phyloP scores from a whole-genome alignment of 176 grass and related monocot species.

The Avena eriantha region DNA sequence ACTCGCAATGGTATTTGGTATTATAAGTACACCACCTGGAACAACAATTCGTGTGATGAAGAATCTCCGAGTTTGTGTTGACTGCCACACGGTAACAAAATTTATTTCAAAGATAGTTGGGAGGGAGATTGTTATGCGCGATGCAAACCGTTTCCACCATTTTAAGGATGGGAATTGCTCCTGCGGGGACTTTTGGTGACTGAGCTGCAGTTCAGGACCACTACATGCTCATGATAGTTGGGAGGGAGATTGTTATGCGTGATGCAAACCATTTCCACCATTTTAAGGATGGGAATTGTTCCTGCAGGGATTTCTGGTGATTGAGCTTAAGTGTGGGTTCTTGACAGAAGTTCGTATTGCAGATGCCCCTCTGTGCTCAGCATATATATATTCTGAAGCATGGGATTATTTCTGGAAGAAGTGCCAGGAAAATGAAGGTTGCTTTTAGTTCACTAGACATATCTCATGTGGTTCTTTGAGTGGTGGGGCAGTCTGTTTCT shows the following conservation, averaged over 20 bases:
- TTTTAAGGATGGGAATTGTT: constrained; percentile 77
- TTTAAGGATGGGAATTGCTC: constrained; percentile 80
- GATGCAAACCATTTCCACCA: constrained; percentile 68
- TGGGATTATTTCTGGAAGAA: constrained; percentile 15
- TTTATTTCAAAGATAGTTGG: constrained; percentile 67
- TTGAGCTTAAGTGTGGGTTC: constrained; percentile 7
- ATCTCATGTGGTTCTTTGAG: not conserved
- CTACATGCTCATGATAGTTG: constrained; percentile 44
- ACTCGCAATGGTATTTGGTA: constrained; percentile 76
- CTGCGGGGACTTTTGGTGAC: constrained; percentile 66
- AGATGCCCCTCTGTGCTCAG: not conserved
- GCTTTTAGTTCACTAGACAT: constrained; percentile 1
- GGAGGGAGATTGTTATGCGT: constrained; percentile 64
- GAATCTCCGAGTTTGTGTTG: constrained; percentile 75
- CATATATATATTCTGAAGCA: not conserved
- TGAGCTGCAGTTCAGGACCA: not conserved
- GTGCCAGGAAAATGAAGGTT: constrained; percentile 1
- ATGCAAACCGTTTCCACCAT: constrained; percentile 69
- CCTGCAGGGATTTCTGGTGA: constrained; percentile 60
- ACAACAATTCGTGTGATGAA: constrained; percentile 68
- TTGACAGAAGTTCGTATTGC: constrained; percentile 12
- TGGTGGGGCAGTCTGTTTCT: not conserved
- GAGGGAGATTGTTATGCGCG: constrained; percentile 74
- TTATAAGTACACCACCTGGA: constrained; percentile 70
- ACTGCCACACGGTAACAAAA: constrained; percentile 69